Base-by-base conservation (phyloP, 768 basidiomycete species). In the Leccinum pellstonianum region DNA sequence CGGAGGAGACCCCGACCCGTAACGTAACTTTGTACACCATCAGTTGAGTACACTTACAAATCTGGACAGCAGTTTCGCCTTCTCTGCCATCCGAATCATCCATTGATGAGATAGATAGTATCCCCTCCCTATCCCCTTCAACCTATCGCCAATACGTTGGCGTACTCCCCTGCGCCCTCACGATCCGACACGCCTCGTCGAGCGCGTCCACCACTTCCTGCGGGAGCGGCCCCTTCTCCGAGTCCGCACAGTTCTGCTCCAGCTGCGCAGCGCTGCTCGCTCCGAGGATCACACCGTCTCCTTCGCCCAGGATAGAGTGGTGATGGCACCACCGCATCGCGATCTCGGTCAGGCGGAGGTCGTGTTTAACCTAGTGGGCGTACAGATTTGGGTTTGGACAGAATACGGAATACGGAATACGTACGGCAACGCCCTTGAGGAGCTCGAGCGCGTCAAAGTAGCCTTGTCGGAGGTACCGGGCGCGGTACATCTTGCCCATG, bases 241-340 rank as follows among this genome's bases (percentile, higher is more conserved):
- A 76, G 58, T 81, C 78, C 51, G 71, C 68, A 51, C 78, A 74
- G 59, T 83, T 82, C 60, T 76, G 71, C 61, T 78, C 68, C 53
- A 83, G 59, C 62, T 83, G 82, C 2, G 64, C 70, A 5, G 69
- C 72, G n/a, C 77, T 79, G 64, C 77, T 79, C 5, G 81, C 81
- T 3, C 81, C 83, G 5, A 83, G 64, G 55, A 83, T 80, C 12
- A 83, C 68, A 2, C 81, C 83, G 57, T 83, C 82, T 27, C 61
- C 53, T 1, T 71, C 70, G 33, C 64, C 77, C 52, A 86, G 66
- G 3, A 74, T 58, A 6, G 81, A 82, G 61, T 87, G 85, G 58
- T 86, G 80, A 55, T 84, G 81, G 54, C 81, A 75, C 86, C 86
- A 87, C n/a, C 86, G 77, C 51, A 86, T 71, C 1, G 85, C 83